Percentiles rank a stretch among this genome's conserved stretches.
phyloP scores from a whole-genome alignment of 2,329 filamentous ascomycete species.

The Plenodomus lindquistii region DNA sequence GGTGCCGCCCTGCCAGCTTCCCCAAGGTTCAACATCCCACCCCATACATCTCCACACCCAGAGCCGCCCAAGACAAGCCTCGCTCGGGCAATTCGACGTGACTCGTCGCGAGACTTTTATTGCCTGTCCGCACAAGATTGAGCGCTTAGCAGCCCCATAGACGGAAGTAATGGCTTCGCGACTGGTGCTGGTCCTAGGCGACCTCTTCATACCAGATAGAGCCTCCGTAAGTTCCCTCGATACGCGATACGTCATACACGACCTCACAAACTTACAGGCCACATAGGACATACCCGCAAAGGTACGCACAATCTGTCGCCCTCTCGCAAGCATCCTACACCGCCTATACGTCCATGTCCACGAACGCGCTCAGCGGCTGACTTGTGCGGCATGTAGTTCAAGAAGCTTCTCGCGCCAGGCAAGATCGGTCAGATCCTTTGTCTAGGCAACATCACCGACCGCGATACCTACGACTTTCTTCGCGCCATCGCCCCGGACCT shows the following conservation, averaged over 20 bases:
- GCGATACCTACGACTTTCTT: constrained; percentile 61
- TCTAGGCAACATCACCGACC: constrained; percentile 61
- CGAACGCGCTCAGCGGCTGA: constrained; percentile 10
- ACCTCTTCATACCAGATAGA: constrained; percentile 50
- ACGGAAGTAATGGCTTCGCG: constrained; percentile 44
- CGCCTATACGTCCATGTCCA: constrained; percentile 5
- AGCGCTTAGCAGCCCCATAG: not conserved
- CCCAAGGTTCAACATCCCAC: not conserved
- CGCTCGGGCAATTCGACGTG: not conserved
- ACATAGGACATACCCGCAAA: constrained; percentile 48
- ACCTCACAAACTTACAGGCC: constrained; percentile 45
- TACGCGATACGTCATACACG: constrained; percentile 14
- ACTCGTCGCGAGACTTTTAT: not conserved
- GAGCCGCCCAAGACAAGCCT: not conserved
- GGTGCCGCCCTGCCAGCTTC: not conserved
- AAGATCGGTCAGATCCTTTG: constrained; percentile 63
- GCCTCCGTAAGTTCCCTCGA: constrained; percentile 40
- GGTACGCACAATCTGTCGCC: constrained; percentile 28
- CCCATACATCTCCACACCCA: not conserved
- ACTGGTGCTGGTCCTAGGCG: constrained; percentile 47
- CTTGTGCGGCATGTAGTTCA: constrained; percentile 40
- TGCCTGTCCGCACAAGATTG: not conserved
- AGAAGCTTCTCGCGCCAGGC: constrained; percentile 62
- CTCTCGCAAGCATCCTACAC: not conserved
- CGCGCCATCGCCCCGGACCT: constrained; percentile 62